phyloP scores from a whole-genome alignment of 2,329 filamentous ascomycete genomes.

The Scedosporium dehoogii region DNA sequence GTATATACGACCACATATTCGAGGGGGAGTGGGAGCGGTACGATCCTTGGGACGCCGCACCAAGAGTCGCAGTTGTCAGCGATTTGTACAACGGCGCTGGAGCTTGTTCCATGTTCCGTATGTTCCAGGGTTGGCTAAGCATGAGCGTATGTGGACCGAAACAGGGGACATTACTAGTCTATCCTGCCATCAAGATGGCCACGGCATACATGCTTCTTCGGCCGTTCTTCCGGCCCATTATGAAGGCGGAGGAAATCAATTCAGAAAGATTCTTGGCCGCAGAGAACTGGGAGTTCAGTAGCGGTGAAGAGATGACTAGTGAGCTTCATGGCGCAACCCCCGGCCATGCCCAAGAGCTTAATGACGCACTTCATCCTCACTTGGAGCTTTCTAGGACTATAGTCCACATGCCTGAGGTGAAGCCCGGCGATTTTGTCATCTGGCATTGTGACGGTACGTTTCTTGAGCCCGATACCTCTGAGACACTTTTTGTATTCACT shows the following conservation, averaged over 20 bases:
- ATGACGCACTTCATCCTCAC: conserved; percentile 59
- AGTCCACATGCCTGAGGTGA: conserved; percentile 58
- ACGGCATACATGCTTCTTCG: conserved; percentile 74
- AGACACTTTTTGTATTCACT: conserved; percentile 8
- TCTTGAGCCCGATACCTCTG: conserved; percentile 7
- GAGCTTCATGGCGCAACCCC: conserved; percentile 60
- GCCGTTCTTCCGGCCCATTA: conserved; percentile 63
- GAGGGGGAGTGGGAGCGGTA: conserved; percentile 64
- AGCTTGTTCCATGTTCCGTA: conserved; percentile 73
- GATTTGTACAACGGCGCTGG: conserved; percentile 76
- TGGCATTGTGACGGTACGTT: conserved; percentile 69
- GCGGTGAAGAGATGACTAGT: conserved; percentile 33
- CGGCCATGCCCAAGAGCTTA: conserved; percentile 64
- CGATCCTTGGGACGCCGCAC: conserved; percentile 71
- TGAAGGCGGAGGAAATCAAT: conserved; percentile 46
- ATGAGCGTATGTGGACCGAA: conserved; percentile 63
- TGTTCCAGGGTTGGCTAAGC: conserved; percentile 83
- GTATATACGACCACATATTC: conserved; percentile 66
- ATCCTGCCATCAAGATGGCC: conserved; percentile 63
- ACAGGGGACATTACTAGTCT: conserved; percentile 64
- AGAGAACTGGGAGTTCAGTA: conserved; percentile 31
- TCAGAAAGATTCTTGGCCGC: conserved; percentile 40
- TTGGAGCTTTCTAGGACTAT: conserved; percentile 57
- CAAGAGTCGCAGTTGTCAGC: conserved; percentile 55
- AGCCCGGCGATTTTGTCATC: conserved; percentile 67